These are phyloP conservation scores for Ogataea wickerhamii DNA, from an alignment of 805 yeast genomes.

Conservation along the genomic window DNA sequence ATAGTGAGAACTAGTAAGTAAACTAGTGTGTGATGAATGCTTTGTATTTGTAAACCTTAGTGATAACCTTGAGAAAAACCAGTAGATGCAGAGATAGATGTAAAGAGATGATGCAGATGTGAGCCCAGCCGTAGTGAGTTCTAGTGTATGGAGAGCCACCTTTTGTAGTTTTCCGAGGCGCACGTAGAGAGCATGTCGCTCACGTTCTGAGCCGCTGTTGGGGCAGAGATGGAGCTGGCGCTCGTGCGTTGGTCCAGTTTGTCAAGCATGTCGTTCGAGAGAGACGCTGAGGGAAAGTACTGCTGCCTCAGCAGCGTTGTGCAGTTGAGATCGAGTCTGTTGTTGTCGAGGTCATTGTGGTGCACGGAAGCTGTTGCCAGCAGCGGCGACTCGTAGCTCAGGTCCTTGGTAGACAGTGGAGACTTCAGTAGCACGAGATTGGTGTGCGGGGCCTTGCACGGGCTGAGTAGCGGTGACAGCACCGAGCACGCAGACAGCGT, in stretches of 20 bases:
- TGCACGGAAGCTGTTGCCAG: constrained; percentile 17
- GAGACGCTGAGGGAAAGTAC: neutral
- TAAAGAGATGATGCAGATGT: constrained; percentile 1
- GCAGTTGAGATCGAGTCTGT: constrained; percentile 29
- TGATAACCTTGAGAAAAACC: no score
- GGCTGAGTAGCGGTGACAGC: constrained; percentile 28
- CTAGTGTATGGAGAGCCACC: constrained; percentile 30
- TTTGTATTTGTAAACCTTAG: no score
- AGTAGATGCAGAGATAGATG: no score
- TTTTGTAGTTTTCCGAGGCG: constrained; percentile 32
- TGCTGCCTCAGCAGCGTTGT: neutral
- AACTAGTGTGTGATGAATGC: no score
- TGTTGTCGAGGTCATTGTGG: constrained; percentile 28
- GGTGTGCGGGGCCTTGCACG: constrained; percentile 1
- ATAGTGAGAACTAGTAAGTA: no score
- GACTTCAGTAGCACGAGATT: constrained; percentile 15
- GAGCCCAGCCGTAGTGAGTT: constrained; percentile 1
- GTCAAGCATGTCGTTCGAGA: neutral
- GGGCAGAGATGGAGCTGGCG: constrained; percentile 5
- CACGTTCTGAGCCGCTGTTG: constrained; percentile 24
- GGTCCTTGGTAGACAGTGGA: constrained; percentile 20
- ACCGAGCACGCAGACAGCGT: constrained; percentile 23
- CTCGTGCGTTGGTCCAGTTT: no score
- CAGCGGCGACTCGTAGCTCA: constrained; percentile 33
- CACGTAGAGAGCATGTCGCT: constrained; percentile 26